A percentile compares a stretch with the other conserved stretches of the same genome.
phyloP scores from a whole-genome alignment of 768 basidiomycete species.

The Pisolithus sp. region DNA sequence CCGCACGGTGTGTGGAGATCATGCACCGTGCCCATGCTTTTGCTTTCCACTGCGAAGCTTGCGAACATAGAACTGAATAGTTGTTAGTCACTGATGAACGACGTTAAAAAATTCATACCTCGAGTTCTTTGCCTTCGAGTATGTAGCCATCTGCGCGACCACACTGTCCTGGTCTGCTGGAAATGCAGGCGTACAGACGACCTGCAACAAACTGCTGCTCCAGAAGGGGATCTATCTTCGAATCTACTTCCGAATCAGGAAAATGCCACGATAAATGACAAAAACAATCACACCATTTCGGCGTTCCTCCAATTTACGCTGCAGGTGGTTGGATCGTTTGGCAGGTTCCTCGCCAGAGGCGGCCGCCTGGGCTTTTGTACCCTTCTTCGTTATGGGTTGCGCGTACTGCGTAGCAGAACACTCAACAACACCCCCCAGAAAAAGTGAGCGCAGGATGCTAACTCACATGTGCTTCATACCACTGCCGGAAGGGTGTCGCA shows the following conservation, averaged over 20 bases:
- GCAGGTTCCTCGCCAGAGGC: constrained; percentile 46
- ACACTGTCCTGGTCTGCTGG: constrained; percentile 94
- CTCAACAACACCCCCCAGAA: not conserved
- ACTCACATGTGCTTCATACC: constrained; percentile 97
- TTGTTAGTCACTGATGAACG: constrained; percentile 13
- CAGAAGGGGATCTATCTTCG: constrained; percentile 86
- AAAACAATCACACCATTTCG: constrained; percentile 66
- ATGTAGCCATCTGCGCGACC: constrained; percentile 97
- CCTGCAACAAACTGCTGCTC: constrained; percentile 90
- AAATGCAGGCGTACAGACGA: constrained; percentile 89
- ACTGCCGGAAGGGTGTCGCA: constrained; percentile 98
- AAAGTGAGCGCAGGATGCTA: not conserved
- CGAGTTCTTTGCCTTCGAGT: constrained; percentile 97
- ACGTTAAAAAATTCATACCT: constrained; percentile 46
- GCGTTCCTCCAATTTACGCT: constrained; percentile 80
- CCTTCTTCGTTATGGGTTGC: constrained; percentile 89
- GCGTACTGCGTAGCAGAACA: constrained; percentile 60
- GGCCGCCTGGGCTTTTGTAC: constrained; percentile 51
- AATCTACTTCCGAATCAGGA: constrained; percentile 43
- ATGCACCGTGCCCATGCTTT: constrained; percentile 72
- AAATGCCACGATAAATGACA: not conserved
- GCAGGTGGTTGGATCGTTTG: constrained; percentile 87
- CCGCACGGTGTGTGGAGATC: constrained; percentile 1
- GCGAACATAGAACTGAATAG: constrained; percentile 81
- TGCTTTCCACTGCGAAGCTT: constrained; percentile 92